Conservation (phyloP, 73 alveolate genomes). For the Uronychia binucleata region DNA sequence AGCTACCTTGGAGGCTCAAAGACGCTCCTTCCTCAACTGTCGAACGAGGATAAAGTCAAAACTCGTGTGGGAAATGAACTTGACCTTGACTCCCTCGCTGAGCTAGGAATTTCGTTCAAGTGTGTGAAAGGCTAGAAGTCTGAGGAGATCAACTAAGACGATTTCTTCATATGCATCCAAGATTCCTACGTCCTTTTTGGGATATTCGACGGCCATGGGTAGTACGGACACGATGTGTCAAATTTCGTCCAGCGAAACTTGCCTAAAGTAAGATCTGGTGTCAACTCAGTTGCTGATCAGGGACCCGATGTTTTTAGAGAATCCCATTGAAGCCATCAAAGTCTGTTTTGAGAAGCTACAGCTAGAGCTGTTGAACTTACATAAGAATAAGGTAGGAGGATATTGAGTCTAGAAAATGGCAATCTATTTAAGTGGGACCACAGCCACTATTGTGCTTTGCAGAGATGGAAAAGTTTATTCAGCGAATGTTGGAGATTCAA, state of each 20-base stretch:
- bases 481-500: slow-evolving; percentile 58
- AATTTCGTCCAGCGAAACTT: neutral
- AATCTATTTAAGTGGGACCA: slow-evolving; percentile 13
- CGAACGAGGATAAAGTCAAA: neutral
- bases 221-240: slow-evolving; percentile 2
- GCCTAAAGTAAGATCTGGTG: neutral
- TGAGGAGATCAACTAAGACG: slow-evolving; percentile 5
- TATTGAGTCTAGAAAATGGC: neutral
- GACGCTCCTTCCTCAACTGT: neutral
- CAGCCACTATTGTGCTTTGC: slow-evolving; percentile 28
- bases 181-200: neutral
- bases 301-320: neutral
- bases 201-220: slow-evolving; percentile 3
- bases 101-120: neutral
- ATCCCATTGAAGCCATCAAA: neutral
- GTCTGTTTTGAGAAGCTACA: neutral
- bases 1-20: slow-evolving; percentile 6
- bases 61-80: neutral
- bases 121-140: neutral
- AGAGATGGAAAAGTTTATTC: slow-evolving; percentile 39
- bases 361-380: neutral
- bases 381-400: neutral
- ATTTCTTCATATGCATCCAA: neutral
- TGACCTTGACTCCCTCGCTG: neutral
- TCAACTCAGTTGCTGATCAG: neutral